These are phyloP conservation scores for Acanthamoeba sp. DNA, from an alignment of 208 protist genomes.

Conservation along the genomic window DNA sequence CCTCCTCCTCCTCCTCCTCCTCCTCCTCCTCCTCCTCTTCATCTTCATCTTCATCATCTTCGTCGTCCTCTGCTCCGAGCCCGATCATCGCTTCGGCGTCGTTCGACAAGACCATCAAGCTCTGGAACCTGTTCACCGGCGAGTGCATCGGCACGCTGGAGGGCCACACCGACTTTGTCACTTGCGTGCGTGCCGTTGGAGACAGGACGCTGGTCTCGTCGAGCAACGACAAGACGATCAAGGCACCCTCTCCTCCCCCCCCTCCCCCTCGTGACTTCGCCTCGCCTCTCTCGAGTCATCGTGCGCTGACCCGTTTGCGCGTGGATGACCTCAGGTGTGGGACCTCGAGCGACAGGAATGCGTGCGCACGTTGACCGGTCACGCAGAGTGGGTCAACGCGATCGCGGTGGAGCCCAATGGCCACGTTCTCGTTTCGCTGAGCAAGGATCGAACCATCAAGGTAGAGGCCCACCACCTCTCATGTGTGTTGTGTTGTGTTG, in stretches of 20 bases:
- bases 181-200: slow-evolving; percentile 43
- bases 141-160: slow-evolving; percentile 69
- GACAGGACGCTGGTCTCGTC: slow-evolving; percentile 42
- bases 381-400: slow-evolving; percentile 28
- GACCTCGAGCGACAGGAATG: slow-evolving; percentile 28
- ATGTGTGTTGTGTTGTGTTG: too few species aligned
- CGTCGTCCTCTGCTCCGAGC: neutral
- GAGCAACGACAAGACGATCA: slow-evolving; percentile 75
- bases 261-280: too few species aligned
- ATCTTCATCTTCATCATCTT: neutral
- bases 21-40: neutral
- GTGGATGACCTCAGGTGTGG: neutral
- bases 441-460: slow-evolving; percentile 56
- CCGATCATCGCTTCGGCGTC: slow-evolving; percentile 35
- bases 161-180: slow-evolving; percentile 72
- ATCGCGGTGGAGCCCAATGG: slow-evolving; percentile 55
- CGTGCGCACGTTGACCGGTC: slow-evolving; percentile 66
- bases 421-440: slow-evolving; percentile 13
- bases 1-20: neutral
- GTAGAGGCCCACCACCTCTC: neutral
- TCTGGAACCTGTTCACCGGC: slow-evolving; percentile 70
- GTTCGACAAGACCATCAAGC: slow-evolving; percentile 70
- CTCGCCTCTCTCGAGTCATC: too few species aligned
- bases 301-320: neutral
- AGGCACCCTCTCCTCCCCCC: neutral